These are phyloP conservation scores for Lanmaoa rubissima DNA, from an alignment of 768 basidiomycete genomes.

Conservation along the genomic window DNA sequence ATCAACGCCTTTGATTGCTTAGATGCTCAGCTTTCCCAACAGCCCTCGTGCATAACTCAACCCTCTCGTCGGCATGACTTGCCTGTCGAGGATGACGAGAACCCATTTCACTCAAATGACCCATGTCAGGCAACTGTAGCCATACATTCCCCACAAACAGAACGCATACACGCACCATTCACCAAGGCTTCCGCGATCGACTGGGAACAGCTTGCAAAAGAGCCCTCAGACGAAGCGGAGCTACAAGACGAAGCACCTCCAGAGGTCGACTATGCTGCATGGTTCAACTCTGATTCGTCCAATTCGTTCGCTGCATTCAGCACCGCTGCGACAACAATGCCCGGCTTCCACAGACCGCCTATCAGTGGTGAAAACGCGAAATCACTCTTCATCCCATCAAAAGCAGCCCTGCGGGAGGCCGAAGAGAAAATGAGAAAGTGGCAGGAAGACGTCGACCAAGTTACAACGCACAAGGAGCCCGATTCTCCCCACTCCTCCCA, in stretches of 20 bases:
- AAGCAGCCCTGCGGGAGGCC: conserved; percentile 52
- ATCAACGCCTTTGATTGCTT: conserved; percentile 53
- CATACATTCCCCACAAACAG: neutral
- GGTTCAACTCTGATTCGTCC: conserved; percentile 45
- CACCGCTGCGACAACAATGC: conserved; percentile 30
- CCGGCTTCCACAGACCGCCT: conserved; percentile 21
- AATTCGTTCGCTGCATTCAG: conserved; percentile 37
- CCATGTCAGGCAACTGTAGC: neutral
- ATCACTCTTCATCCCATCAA: conserved; percentile 51
- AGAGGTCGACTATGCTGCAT: conserved; percentile 44
- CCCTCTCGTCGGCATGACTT: neutral
- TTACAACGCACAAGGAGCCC: conserved; percentile 21
- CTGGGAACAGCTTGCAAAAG: neutral
- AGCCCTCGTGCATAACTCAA: neutral
- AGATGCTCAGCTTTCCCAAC: conserved; percentile 45
- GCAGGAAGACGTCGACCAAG: conserved; percentile 38
- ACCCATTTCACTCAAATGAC: conserved; percentile 17
- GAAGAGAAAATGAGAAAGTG: conserved; percentile 50
- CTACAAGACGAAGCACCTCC: conserved; percentile 40
- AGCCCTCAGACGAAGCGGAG: conserved; percentile 15
- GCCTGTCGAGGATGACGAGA: conserved; percentile 15
- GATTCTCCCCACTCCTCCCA: conserved; percentile 4
- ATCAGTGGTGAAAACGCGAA: conserved; percentile 3
- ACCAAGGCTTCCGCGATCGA: conserved; percentile 13
- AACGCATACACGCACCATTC: conserved; percentile 21